phyloP scores from a whole-genome alignment of 805 yeast species.

The Kuraishia capsulata region DNA sequence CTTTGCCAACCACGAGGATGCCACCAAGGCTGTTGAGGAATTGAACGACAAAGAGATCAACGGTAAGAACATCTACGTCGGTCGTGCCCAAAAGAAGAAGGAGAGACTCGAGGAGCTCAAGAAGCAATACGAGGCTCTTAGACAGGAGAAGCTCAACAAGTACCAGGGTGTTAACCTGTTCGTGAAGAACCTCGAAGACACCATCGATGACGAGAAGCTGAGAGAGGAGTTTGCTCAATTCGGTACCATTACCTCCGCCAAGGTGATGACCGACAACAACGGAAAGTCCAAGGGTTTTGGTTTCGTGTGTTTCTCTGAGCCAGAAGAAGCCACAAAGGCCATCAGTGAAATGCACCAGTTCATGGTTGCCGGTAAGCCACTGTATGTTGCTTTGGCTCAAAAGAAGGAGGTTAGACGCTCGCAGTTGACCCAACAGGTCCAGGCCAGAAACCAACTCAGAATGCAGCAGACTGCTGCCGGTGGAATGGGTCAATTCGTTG shows the following conservation, averaged over 20 bases:
- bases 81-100: conserved; percentile 98
- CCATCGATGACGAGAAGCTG: conserved; percentile 84
- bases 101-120: conserved; percentile 95
- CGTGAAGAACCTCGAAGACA: conserved; percentile 92
- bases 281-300: conserved; percentile 98
- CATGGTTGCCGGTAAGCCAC: conserved; percentile 90
- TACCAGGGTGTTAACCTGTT: conserved; percentile 97
- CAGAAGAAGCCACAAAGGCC: conserved; percentile 99
- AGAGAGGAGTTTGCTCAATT: conserved; percentile 87
- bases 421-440: conserved; percentile 95
- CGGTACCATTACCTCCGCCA: conserved; percentile 93
- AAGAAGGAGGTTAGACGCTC: conserved; percentile 96
- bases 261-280: conserved; percentile 89
- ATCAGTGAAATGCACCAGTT: conserved; percentile 97
- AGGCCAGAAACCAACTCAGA: conserved; percentile 97
- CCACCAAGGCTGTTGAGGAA: conserved; percentile 85
- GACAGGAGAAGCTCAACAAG: conserved; percentile 85
- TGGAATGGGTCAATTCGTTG: conserved; percentile 79
- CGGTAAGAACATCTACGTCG: conserved; percentile 85
- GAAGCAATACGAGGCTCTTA: conserved; percentile 86
- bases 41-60: conserved; percentile 80
- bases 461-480: conserved; percentile 94
- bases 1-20: conserved; percentile 80
- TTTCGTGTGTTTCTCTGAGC: conserved; percentile 93
- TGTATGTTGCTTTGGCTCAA: conserved; percentile 98